phyloP scores from a whole-genome alignment of 345 rosid genomes.

The Moricandia arvensis region DNA sequence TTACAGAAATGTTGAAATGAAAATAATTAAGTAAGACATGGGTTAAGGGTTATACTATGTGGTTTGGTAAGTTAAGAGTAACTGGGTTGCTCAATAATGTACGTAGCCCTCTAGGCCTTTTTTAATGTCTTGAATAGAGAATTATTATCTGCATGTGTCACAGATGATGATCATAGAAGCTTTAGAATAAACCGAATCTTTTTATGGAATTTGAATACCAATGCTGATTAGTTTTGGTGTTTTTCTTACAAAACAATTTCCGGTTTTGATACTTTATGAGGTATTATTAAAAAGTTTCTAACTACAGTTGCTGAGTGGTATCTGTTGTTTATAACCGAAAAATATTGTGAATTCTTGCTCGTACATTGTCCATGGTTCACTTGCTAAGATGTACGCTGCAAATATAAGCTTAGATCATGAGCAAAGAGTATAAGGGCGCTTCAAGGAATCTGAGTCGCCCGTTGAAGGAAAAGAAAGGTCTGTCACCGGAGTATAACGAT shows the following conservation, averaged over 20 bases:
- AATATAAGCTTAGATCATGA: too few species aligned
- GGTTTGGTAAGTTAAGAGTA: constrained; percentile 3
- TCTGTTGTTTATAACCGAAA: too few species aligned
- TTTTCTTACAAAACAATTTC: neutral
- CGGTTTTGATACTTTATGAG: neutral
- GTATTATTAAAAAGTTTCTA: neutral
- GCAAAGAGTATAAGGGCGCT: too few species aligned
- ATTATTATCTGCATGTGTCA: constrained; percentile 19
- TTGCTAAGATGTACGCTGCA: too few species aligned
- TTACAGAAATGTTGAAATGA: constrained; percentile 19
- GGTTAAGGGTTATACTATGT: neutral
- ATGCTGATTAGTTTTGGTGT: neutral
- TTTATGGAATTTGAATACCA: neutral
- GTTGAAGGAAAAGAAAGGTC: too few species aligned
- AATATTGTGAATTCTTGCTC: too few species aligned
- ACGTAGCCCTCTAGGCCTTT: constrained; percentile 1
- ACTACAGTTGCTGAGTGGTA: too few species aligned
- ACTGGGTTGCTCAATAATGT: constrained; percentile 22
- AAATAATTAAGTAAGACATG: neutral
- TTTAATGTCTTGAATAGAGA: neutral
- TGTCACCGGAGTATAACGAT: too few species aligned
- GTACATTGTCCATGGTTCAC: too few species aligned
- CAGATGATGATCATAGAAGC: neutral
- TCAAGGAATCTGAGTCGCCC: too few species aligned
- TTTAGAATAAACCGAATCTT: constrained; percentile 3